Evolutionary conservation across 1,284 basidiomycete genomes (phyloP), one percentile per base, ranked within the genome.

Genomic region (Austropuccinia psidii): DNA sequence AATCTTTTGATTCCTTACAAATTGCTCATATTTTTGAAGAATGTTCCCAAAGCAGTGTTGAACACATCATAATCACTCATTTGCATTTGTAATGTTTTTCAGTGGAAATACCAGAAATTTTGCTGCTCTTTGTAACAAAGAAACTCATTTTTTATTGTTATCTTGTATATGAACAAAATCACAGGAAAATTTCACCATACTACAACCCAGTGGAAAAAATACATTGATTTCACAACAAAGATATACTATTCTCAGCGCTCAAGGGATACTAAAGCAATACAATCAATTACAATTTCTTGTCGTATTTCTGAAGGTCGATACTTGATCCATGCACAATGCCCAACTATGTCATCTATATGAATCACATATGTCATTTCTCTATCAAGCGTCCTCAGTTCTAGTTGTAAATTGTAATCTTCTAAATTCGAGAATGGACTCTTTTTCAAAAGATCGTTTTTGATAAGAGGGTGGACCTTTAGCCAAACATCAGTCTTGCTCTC

Each of bases 281-380:
- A 52, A n/a, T 52, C 49, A 9, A n/a, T 52, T 11, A n/a, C 49
- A n/a, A 52, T 52, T 24, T 52, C 27, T 11, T 15, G 49, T n/a
- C 17, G 27, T 11, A 52, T 52, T 52, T 52, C 49, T n/a, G 8
- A 11, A 52, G 49, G 27, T 9, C 21, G 9, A 41, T 69, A 69
- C 57, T 49, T 70, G 9, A 70, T 70, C 68, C 68, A 70, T 29
- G 68, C 57, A 31, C 68, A 70, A 27, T 61, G 68, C 9, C 55
- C 57, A 50, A 70, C 27, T 21, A 70, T 31, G 13, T 70, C 57
- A 0, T 52, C 19, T 3, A 45, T 37, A 31, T 65, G 62, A 8
- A 57, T 8, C 4, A 57, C 31, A 19, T 57, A 29, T 8, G 8
- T 21, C 17, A 21, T 52, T 52, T 52, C 49, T 52, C 27, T 52